Evolutionary conservation across 2,329 filamentous ascomycete genomes (phyloP), one percentile per base, ranked within the genome.

Genomic region (Claviceps sp.): DNA sequence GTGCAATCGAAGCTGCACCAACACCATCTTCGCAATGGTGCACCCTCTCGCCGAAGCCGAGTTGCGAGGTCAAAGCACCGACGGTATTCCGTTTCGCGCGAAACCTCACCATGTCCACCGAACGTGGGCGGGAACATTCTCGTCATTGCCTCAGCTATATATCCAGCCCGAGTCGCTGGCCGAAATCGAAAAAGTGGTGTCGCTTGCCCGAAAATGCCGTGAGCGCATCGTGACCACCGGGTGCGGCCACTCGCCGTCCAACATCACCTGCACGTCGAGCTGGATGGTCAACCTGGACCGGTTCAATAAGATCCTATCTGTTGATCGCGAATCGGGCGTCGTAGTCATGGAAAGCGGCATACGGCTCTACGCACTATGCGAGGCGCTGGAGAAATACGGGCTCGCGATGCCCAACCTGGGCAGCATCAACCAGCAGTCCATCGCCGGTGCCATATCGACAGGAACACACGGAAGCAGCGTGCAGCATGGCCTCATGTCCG

Each of bases 241-340:
- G 54, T 91, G 86, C 61, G 89, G 84, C 52, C 91, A 98, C 72
- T 96, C 90, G 51, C 93, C 91, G 7, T 94, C 86, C 57, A 85
- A 91, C 62, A 72, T 98, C 44, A 97, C 91, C 4, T 95, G 89
- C 69, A 95, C 90, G 5, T 93, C 87, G 16, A 87, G 86, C 57
- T 97, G 93, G 93, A 82, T 96, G 64, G 74, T 97, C 59, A 97
- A 96, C 66, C 80, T 98, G 55, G 93, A 98, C 72, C 77, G 85
- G 57, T 88, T 87, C 70, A 81, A 81, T 63, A 74, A 78, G 51
- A 77, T 97, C 34, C 64, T 95, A 48, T 76, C 81, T 7, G 74
- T 94, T 48, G 82, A 95, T 62, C 69, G 68, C 50, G 73, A 78
- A 41, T 82, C 75, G 11, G 78, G 82, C 50, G 69, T 85, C 7